Base-by-base conservation (phyloP, 2,329 filamentous ascomycete genomes). In the Corinectria fuckeliana region DNA sequence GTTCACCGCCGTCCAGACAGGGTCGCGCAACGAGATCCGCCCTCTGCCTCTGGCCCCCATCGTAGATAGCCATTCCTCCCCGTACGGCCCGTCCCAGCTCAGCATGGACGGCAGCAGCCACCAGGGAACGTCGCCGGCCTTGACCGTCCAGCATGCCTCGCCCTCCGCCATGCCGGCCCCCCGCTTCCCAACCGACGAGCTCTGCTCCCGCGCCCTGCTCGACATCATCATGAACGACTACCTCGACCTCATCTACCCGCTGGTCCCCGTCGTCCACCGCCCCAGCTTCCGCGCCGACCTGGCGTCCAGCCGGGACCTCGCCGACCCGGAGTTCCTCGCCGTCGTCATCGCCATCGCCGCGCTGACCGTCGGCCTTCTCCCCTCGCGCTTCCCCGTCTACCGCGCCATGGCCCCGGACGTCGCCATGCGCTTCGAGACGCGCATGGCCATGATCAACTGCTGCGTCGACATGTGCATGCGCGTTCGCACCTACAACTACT, bases 331-430 rank as follows among this genome's bases (percentile, higher is more conserved):
- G 7, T 72, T 72, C 25, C 58, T 70, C 9, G 61, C 62, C 3
- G 55, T 73, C 25, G 53, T 71, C 3, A 48, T 72, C n/a, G 64
- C 69, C 10, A 55, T 73, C 4, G 61, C 59, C 20, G 67, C 69
- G 0, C 34, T 72, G 4, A 69, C 69, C 0, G 58, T 73, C 2
- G 71, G 69, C 0, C 62, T 73, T 0, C 39, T 73, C 7, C 71
- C 69, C 1, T 72, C 71, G 2, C 61, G 69, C 3, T 71, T 71
- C 34, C 51, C 58, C n/a, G 50, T 34, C 26, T 73, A 73, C 25
- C 63, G 63, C 4, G 61, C 66, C 36, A 57, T 68, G 41, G 58
- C 59, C 16, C 50, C 65, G 1, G 61, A 60, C 4, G 54, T 63
- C 3, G 64, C 61, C n/a, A 36, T 60, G 6, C 68, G 67, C 9